Evolutionary conservation across 164 flowering plant species (phyloP), one percentile per base, ranked within the genome.

Genomic region (Piper longum): DNA sequence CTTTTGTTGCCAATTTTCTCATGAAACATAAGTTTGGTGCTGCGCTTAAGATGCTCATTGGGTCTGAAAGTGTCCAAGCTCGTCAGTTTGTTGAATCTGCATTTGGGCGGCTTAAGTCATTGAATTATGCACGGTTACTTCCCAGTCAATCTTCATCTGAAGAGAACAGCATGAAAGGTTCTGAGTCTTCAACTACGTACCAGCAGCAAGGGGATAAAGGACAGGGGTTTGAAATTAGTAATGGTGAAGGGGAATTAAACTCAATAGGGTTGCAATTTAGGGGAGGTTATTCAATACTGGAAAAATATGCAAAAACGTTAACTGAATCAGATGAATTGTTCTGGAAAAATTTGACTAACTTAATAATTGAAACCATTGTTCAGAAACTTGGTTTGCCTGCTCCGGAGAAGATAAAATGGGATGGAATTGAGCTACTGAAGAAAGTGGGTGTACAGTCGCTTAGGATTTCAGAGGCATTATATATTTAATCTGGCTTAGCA

Each of bases 401-500:
- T 66, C 81, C 83, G 52, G 89, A 84, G 67, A 82, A 78, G 71
- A 62, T 90, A 48, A 84, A 78, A 68, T 90, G 96, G 96, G 99
- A 90, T 74, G 85, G 81, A 54, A 72, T 84, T 69, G 96, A 90
- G 57, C 63, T 85, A 58, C 65, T 77, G 48, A 72, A 64, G 67
- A 84, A 43, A 60, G 72, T 81, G 65, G 96, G 96, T 6, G 62
- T 74, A 61, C 85, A 86, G 70, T 81, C 87, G 16, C 74, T 75
- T 54, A 76, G 64, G 60, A 71, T 71, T 71, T 97, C 97, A 42
- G 96, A 93, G 71, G 91, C 78, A 65, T 70, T 70, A 51, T 93
- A 88, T 73, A 72, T 93, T 73, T 89, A 90, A 70, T 88, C 95
- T 41, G 99, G 99, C 64, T 88, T 93, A 67, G 99, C 97, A 62